Percentiles rank a stretch among this genome's conserved stretches.
These are phyloP conservation scores for Alternaria triticimaculans DNA, from an alignment of 2,329 filamentous ascomycete genomes.

Conservation along the genomic window DNA sequence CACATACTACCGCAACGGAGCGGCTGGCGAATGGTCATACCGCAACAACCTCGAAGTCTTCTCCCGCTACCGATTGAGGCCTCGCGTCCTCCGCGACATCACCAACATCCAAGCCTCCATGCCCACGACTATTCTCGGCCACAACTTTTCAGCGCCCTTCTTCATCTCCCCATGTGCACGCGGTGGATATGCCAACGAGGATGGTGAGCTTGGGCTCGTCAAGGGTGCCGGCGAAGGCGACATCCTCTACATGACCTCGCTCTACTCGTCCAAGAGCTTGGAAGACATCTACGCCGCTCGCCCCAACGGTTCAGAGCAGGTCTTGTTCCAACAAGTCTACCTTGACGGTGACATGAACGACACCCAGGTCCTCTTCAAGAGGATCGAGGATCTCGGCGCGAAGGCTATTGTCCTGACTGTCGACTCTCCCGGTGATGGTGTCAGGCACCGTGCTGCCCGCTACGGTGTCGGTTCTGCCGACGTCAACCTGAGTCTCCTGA, in stretches of 20 bases:
- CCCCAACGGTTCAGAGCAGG: constrained; percentile 23
- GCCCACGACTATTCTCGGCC: constrained; percentile 59
- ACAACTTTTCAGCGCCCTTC: constrained; percentile 63
- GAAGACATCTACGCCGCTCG: constrained; percentile 19
- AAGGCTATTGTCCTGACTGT: constrained; percentile 53
- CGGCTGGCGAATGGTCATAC: constrained; percentile 63
- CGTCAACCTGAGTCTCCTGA: constrained; percentile 38
- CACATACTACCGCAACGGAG: constrained; percentile 65
- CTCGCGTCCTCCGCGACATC: constrained; percentile 60
- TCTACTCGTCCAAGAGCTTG: constrained; percentile 43
- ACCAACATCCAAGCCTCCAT: constrained; percentile 44
- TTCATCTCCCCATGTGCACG: constrained; percentile 58
- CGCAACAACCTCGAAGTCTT: constrained; percentile 65
- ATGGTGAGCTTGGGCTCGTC: constrained; percentile 59
- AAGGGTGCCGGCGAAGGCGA: constrained; percentile 57
- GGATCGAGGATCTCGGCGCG: constrained; percentile 43
- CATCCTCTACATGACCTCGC: constrained; percentile 59
- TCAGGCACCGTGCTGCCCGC: constrained; percentile 46
- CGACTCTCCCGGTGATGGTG: constrained; percentile 50
- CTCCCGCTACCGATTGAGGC: constrained; percentile 57
- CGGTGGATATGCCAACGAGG: constrained; percentile 53
- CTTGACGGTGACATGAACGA: constrained; percentile 41
- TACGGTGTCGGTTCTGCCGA: constrained; percentile 42
- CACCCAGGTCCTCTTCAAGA: constrained; percentile 40
- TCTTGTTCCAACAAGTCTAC: constrained; percentile 53